phyloP scores from a whole-genome alignment of 345 rosid genomes.

The Lepidium sativum region DNA sequence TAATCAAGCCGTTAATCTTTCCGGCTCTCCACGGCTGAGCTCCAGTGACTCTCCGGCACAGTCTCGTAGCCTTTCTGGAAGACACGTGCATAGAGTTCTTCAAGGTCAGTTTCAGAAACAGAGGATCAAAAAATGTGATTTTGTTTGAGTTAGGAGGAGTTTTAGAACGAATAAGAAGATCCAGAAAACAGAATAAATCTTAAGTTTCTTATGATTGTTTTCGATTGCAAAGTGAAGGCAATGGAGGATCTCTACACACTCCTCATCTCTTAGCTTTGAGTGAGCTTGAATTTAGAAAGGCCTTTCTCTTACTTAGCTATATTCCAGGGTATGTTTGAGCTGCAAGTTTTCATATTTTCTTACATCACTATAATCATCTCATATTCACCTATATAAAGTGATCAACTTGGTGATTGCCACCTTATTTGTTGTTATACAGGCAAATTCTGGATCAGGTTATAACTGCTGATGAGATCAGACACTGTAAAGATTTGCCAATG shows the following conservation, averaged over 20 bases:
- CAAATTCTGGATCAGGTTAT: conserved; percentile 26
- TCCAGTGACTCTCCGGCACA: neutral
- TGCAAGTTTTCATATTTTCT: neutral
- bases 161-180: neutral
- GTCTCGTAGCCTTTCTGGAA: neutral
- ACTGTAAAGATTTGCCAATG: conserved; percentile 38
- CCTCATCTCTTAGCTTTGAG: conserved; percentile 42
- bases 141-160: neutral
- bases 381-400: no score
- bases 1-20: neutral
- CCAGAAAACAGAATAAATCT: neutral
- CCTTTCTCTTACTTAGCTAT: conserved; percentile 53
- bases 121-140: neutral
- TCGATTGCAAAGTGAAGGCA: neutral
- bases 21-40: neutral
- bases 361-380: neutral
- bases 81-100: neutral
- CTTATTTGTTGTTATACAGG: conserved; percentile 18
- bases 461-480: conserved; percentile 34
- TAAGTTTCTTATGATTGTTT: neutral
- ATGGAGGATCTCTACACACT: conserved; percentile 7
- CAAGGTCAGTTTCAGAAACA: conserved; percentile 11
- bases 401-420: neutral
- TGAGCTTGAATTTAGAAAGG: conserved; percentile 56
- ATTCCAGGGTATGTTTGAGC: conserved; percentile 42